Percentiles rank a stretch among this genome's conserved stretches.
Conservation (phyloP, 176 grass and related monocot genomes). For the Melocanna baccifera region DNA sequence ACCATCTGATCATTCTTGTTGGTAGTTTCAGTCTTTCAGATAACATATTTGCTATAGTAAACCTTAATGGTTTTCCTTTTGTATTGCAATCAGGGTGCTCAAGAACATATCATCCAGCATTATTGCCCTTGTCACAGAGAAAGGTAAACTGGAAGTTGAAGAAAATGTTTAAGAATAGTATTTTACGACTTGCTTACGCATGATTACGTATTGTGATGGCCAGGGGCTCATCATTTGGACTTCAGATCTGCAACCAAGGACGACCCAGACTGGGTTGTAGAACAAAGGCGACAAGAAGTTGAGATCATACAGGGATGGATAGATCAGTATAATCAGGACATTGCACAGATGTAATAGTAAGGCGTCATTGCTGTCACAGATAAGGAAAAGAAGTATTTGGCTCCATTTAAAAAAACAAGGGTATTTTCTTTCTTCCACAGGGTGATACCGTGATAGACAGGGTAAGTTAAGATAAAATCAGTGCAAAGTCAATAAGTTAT, state of each 20-base stretch:
- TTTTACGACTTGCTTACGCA: slow-evolving; percentile 16
- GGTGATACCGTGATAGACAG: background rate
- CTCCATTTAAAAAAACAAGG: background rate
- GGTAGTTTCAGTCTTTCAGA: slow-evolving; percentile 3
- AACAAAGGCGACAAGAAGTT: slow-evolving; percentile 79
- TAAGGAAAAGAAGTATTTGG: slow-evolving; percentile 21
- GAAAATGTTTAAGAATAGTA: background rate
- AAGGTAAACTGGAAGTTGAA: slow-evolving; percentile 48
- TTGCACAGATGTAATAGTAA: slow-evolving; percentile 33
- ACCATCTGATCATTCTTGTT: slow-evolving; percentile 8
- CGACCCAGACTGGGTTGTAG: slow-evolving; percentile 71
- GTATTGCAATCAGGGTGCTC: slow-evolving; percentile 61
- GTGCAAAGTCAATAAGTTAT: background rate
- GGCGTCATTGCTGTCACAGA: background rate
- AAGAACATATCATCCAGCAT: slow-evolving; percentile 93
- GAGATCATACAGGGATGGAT: slow-evolving; percentile 78
- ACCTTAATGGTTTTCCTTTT: background rate
- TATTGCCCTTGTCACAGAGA: slow-evolving; percentile 73
- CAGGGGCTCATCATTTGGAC: slow-evolving; percentile 93
- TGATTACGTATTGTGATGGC: background rate
- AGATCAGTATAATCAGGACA: slow-evolving; percentile 68
- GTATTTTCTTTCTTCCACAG: slow-evolving; percentile 4
- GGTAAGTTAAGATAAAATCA: background rate
- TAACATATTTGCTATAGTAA: background rate
- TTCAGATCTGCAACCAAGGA: slow-evolving; percentile 68